Conservation (phyloP, 129 eudicot species). For the Mikania micrantha region DNA sequence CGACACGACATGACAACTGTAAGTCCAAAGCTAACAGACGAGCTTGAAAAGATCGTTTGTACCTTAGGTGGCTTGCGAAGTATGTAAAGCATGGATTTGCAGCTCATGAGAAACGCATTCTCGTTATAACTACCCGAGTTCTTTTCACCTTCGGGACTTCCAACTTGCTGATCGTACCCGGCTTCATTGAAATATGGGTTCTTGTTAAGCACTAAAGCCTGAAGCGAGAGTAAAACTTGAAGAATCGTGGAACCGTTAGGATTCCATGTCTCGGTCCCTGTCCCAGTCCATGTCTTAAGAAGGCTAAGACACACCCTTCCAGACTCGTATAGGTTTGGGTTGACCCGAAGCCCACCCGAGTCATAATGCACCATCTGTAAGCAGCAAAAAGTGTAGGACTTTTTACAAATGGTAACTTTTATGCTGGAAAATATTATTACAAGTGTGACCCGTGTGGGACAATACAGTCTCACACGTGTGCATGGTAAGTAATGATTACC, state of each 20-base stretch:
- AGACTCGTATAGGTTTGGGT: conserved; percentile 86
- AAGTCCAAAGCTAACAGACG: background rate
- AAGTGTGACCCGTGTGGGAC: no score
- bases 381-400: background rate
- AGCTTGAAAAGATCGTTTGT: background rate
- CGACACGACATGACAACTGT: no score
- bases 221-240: conserved; percentile 90
- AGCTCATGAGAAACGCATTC: conserved; percentile 76
- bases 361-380: conserved; percentile 80
- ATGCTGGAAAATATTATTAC: background rate
- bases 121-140: conserved; percentile 90
- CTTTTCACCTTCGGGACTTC: conserved; percentile 87
- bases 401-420: background rate
- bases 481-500: conserved; percentile 33
- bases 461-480: no score
- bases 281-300: conserved; percentile 88
- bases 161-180: conserved; percentile 81
- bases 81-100: conserved; percentile 77
- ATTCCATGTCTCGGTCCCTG: conserved; percentile 81
- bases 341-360: conserved; percentile 89
- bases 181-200: conserved; percentile 97
- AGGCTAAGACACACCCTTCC: conserved; percentile 97
- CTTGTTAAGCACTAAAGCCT: conserved; percentile 86
- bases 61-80: conserved; percentile 89
- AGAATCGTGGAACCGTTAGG: conserved; percentile 80